A percentile compares a stretch with the other conserved stretches of the same genome.
Conservation (phyloP, 129 eudicot species). For the Erigeron canadensis region DNA sequence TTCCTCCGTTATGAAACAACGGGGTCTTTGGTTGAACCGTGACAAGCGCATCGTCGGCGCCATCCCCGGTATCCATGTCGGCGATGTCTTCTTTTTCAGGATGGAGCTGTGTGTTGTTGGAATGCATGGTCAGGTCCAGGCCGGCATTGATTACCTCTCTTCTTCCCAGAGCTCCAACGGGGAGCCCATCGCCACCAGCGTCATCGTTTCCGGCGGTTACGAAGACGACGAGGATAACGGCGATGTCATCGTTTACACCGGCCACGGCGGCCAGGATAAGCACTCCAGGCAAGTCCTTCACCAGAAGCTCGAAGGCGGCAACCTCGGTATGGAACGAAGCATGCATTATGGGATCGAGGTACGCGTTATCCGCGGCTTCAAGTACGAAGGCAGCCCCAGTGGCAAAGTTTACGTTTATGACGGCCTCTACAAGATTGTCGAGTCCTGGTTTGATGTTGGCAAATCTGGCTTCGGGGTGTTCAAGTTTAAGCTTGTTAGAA, state of each 20-base stretch:
- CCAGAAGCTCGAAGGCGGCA: slow-evolving; percentile 77
- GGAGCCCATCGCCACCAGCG: slow-evolving; percentile 75
- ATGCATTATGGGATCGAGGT: slow-evolving; percentile 82
- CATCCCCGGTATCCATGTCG: slow-evolving; percentile 64
- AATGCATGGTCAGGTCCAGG: slow-evolving; percentile 73
- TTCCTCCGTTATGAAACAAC: slow-evolving; percentile 46
- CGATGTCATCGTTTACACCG: slow-evolving; percentile 62
- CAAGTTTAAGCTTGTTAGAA: slow-evolving; percentile 69
- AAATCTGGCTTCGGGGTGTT: slow-evolving; percentile 80
- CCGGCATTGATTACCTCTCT: slow-evolving; percentile 72
- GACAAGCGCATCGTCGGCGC: slow-evolving; percentile 75
- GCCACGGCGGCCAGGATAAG: slow-evolving; percentile 87
- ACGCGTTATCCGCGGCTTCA: slow-evolving; percentile 73
- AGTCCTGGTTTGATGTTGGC: slow-evolving; percentile 68
- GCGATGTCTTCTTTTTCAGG: slow-evolving; percentile 65
- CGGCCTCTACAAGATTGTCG: slow-evolving; percentile 57
- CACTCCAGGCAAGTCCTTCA: slow-evolving; percentile 50
- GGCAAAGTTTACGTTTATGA: slow-evolving; percentile 87
- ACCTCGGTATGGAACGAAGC: slow-evolving; percentile 73
- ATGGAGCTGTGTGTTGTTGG: slow-evolving; percentile 82
- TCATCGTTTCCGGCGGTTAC: slow-evolving; percentile 80
- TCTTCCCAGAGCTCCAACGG: slow-evolving; percentile 63
- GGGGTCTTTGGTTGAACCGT: slow-evolving; percentile 65
- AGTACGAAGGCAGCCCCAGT: slow-evolving; percentile 59
- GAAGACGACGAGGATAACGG: slow-evolving; percentile 82